Evolutionary conservation across 768 basidiomycete genomes (phyloP).

Genomic region (Albatrellus ellisii): DNA sequence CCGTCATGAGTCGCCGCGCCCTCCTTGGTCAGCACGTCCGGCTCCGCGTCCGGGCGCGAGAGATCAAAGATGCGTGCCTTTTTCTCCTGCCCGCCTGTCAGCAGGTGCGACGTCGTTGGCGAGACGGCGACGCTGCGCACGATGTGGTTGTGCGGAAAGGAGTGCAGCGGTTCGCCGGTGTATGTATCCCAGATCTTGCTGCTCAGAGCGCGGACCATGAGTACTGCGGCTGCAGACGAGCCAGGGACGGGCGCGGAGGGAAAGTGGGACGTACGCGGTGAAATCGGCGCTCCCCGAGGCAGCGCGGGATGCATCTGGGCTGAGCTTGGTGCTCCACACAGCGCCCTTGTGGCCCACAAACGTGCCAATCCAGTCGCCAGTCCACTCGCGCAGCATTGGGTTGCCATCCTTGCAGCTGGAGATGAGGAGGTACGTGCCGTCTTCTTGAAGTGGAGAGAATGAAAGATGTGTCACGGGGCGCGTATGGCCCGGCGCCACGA

Average conservation of each 20-base stretch:
- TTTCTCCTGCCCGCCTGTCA: slow-evolving; percentile 96
- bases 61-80: slow-evolving; percentile 94
- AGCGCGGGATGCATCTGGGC: slow-evolving; percentile 71
- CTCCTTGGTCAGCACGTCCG: slow-evolving; percentile 65
- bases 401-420: slow-evolving; percentile 99
- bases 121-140: slow-evolving; percentile 91
- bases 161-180: slow-evolving; percentile 75
- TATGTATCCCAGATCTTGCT: slow-evolving; percentile 97
- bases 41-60: slow-evolving; percentile 72
- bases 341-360: slow-evolving; percentile 88
- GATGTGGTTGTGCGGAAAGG: slow-evolving; percentile 98
- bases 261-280: slow-evolving; percentile 63
- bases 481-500: slow-evolving; percentile 78
- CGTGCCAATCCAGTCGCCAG: slow-evolving; percentile 97
- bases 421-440: slow-evolving; percentile 79
- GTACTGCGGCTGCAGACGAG: neutral
- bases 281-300: slow-evolving; percentile 95
- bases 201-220: slow-evolving; percentile 11
- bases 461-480: slow-evolving; percentile 88
- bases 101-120: slow-evolving; percentile 49
- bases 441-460: slow-evolving; percentile 77
- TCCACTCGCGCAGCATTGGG: slow-evolving; percentile 94
- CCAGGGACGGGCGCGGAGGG: slow-evolving; percentile 1
- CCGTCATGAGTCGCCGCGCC: slow-evolving; percentile 56
- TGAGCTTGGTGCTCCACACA: slow-evolving; percentile 94